Conservation (phyloP, 164 flowering plant genomes). For the Tetracentron sinense region DNA sequence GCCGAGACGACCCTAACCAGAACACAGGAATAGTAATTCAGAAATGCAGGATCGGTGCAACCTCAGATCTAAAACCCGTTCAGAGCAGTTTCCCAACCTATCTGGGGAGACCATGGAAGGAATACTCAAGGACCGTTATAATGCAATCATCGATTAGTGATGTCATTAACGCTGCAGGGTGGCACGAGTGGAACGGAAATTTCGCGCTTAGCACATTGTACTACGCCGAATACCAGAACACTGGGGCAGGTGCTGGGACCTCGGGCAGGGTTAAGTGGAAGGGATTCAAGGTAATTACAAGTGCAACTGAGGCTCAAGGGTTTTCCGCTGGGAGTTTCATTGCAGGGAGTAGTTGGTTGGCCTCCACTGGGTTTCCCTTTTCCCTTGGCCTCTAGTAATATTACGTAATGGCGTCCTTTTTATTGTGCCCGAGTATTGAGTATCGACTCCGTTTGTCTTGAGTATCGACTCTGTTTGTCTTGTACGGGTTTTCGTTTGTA, state of each 20-base stretch:
- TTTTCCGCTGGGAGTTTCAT: slow-evolving; percentile 48
- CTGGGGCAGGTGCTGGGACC: slow-evolving; percentile 63
- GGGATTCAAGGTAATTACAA: slow-evolving; percentile 48
- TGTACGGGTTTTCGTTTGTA: no score
- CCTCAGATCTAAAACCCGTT: slow-evolving; percentile 45
- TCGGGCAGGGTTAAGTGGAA: slow-evolving; percentile 58
- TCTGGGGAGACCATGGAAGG: slow-evolving; percentile 82
- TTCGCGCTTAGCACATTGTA: slow-evolving; percentile 55
- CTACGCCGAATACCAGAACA: slow-evolving; percentile 63
- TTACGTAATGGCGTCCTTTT: no score
- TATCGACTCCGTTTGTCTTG: no score
- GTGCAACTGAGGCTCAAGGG: slow-evolving; percentile 43
- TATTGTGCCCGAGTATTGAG: no score
- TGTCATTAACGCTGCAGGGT: slow-evolving; percentile 62
- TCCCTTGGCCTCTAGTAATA: slow-evolving; percentile 44
- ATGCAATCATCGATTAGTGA: slow-evolving; percentile 52
- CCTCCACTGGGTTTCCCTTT: slow-evolving; percentile 59
- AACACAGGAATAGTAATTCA: slow-evolving; percentile 79
- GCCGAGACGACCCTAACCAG: slow-evolving; percentile 70
- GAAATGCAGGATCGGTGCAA: slow-evolving; percentile 56
- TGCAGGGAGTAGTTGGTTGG: slow-evolving; percentile 50
- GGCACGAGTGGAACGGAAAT: slow-evolving; percentile 66
- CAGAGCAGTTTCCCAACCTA: slow-evolving; percentile 42
- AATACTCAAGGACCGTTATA: slow-evolving; percentile 60
- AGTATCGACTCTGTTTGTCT: no score